Percentiles rank a stretch among this genome's conserved stretches.
phyloP scores from a whole-genome alignment of 306 rosid genomes.

The peach (Prunus persica) region Prunus_persica_NCBIv2 NC_034016.1:22299001-22299500 shows the following conservation, averaged over 20 bases:
- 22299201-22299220: slow-evolving; percentile 61
- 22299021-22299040: background rate
- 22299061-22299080: background rate
- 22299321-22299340: background rate
- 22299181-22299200: slow-evolving; percentile 73
- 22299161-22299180: slow-evolving; percentile 96
- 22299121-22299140: background rate
- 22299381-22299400: background rate
- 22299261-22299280: slow-evolving; percentile 94
- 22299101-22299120: background rate
- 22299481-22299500: background rate
- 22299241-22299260: slow-evolving; percentile 93
- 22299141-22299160: slow-evolving; percentile 7
- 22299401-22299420: background rate
- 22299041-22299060: background rate
- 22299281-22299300: slow-evolving; percentile 97
- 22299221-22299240: slow-evolving; percentile 82
- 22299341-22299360: background rate
- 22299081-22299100: background rate
- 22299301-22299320: slow-evolving; percentile 31
- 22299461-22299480: background rate
- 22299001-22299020: background rate
- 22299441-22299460: background rate
- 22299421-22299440: background rate
- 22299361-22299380: background rate